These are phyloP conservation scores for Mycena sanguinolenta DNA, from an alignment of 768 basidiomycete genomes.

Conservation along the genomic window DNA sequence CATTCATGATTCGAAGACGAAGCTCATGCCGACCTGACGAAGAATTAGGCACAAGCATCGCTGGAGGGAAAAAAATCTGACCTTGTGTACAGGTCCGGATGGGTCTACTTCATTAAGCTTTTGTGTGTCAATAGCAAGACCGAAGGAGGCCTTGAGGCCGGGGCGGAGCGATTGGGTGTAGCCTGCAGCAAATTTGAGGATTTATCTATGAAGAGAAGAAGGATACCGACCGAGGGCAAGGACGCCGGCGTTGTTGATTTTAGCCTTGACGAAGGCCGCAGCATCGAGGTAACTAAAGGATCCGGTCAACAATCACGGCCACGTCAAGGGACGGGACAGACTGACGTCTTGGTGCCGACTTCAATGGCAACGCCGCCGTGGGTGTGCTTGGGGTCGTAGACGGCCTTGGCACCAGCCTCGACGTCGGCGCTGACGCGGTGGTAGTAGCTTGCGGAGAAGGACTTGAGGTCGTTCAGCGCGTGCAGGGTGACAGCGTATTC, in stretches of 20 bases:
- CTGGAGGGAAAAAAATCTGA: conserved; percentile 35
- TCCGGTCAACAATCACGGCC: conserved; percentile 9
- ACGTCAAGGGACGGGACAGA: conserved; percentile 38
- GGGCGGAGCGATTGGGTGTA: conserved; percentile 96
- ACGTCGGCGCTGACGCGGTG: conserved; percentile 94
- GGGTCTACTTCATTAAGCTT: conserved; percentile 82
- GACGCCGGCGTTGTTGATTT: conserved; percentile 97
- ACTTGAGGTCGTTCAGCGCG: conserved; percentile 93
- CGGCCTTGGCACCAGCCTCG: conserved; percentile 95
- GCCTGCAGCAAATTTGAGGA: conserved; percentile 55
- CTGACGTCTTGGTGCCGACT: conserved; percentile 95
- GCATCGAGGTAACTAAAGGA: conserved; percentile 79
- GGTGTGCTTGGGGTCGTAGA: conserved; percentile 95
- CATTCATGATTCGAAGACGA: conserved; percentile 79
- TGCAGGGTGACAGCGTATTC: conserved; percentile 96
- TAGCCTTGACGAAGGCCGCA: conserved; percentile 95
- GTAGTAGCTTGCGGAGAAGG: conserved; percentile 97
- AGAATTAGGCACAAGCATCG: background rate
- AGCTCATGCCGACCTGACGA: conserved; percentile 74
- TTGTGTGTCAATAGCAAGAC: conserved; percentile 95
- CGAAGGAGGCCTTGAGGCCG: conserved; percentile 93
- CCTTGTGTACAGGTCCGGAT: conserved; percentile 83
- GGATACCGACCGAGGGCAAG: conserved; percentile 77
- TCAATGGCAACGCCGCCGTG: conserved; percentile 90
- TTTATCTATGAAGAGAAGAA: conserved; percentile 11